Percentiles rank a stretch among this genome's conserved stretches.
Conservation (phyloP, 805 yeast genomes). For the Lachancea meyersii region DNA sequence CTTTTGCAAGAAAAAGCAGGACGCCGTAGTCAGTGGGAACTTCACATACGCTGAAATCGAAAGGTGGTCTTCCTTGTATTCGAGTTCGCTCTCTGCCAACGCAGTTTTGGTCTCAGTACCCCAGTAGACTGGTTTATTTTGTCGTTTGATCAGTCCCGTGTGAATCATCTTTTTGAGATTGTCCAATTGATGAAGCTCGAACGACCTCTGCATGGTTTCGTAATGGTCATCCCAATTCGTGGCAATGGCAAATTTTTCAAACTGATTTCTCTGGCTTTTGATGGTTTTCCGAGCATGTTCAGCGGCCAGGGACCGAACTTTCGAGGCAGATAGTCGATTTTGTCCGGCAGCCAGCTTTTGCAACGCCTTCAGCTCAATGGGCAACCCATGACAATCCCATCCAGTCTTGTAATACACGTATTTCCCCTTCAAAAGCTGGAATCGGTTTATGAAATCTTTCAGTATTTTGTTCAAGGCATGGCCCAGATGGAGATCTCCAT, state of each 20-base stretch:
- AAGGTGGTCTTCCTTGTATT: conserved; percentile 65
- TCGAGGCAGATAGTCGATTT: conserved; percentile 35
- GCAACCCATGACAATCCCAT: conserved; percentile 99
- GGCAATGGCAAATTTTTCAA: conserved; percentile 69
- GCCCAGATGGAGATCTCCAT: conserved; percentile 86
- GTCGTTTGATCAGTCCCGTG: conserved; percentile 67
- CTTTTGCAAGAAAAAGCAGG: conserved; percentile 14
- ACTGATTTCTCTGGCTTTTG: conserved; percentile 54
- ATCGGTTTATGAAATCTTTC: conserved; percentile 79
- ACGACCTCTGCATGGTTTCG: conserved; percentile 61
- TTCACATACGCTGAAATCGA: conserved; percentile 65
- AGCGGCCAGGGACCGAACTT: conserved; percentile 60
- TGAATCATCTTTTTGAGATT: conserved; percentile 62
- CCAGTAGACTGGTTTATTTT: conserved; percentile 95
- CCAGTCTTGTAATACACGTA: conserved; percentile 78
- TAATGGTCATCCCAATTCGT: conserved; percentile 75
- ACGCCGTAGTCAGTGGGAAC: conserved; percentile 46
- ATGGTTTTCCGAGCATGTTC: conserved; percentile 66
- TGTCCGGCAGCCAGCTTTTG: conserved; percentile 35
- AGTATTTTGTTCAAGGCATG: conserved; percentile 87
- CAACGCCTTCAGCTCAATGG: conserved; percentile 86
- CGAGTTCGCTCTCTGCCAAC: conserved; percentile 92
- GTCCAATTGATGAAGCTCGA: conserved; percentile 67
- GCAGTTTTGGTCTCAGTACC: conserved; percentile 93
- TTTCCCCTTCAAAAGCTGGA: conserved; percentile 55